Conservation (phyloP, 2,329 filamentous ascomycete genomes). For the Fusarium beomiforme region DNA sequence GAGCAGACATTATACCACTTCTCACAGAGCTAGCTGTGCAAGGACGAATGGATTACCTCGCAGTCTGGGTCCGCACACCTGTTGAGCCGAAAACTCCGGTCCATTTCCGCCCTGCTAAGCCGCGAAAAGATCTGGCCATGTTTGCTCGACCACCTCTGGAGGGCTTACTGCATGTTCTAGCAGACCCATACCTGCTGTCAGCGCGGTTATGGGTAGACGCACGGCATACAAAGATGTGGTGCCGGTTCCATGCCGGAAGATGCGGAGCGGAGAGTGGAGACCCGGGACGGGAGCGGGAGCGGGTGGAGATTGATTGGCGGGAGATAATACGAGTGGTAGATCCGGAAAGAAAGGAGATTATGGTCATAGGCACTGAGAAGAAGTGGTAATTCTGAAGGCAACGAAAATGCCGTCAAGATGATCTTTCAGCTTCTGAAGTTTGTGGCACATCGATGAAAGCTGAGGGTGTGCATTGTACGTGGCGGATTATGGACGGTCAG, state of each 20-base stretch:
- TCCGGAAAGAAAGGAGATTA: slow-evolving; percentile 42
- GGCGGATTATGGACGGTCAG: slow-evolving; percentile 23
- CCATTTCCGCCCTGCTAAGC: slow-evolving; percentile 11
- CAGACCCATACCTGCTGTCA: slow-evolving; percentile 56
- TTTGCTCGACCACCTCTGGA: slow-evolving; percentile 46
- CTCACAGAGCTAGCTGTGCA: slow-evolving; percentile 47
- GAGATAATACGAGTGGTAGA: slow-evolving; percentile 45
- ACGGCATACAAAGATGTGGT: slow-evolving; percentile 53
- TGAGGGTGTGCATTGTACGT: slow-evolving; percentile 27
- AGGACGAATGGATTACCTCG: slow-evolving; percentile 44
- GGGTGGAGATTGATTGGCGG: slow-evolving; percentile 46
- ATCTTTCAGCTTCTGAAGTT: neutral
- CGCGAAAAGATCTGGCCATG: slow-evolving; percentile 23
- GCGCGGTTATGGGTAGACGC: slow-evolving; percentile 52
- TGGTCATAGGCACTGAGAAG: slow-evolving; percentile 31
- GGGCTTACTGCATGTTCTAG: slow-evolving; percentile 53
- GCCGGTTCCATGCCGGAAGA: slow-evolving; percentile 51
- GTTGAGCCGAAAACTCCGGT: slow-evolving; percentile 9
- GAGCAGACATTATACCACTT: slow-evolving; percentile 42
- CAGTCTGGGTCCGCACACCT: slow-evolving; percentile 31
- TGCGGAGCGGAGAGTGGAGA: slow-evolving; percentile 21
- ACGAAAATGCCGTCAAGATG: neutral
- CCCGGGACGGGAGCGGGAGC: slow-evolving; percentile 7
- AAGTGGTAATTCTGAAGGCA: slow-evolving; percentile 13
- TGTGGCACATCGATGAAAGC: slow-evolving; percentile 11